Evolutionary conservation across 2,329 filamentous ascomycete species (phyloP).

Genomic region (Diplodia intermedia): DNA sequence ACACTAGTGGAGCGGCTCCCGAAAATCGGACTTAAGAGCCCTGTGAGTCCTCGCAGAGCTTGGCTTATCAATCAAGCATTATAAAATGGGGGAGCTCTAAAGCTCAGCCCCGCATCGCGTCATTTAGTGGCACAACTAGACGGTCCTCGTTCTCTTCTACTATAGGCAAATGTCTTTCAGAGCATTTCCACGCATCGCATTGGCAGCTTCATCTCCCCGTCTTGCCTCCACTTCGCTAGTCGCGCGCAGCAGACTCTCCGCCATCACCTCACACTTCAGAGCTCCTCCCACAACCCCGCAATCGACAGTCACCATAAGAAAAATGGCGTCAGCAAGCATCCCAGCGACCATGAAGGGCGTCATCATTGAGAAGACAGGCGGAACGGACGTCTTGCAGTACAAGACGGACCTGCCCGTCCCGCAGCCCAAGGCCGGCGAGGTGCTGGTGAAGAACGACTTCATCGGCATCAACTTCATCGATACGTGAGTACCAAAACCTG

Average conservation of each 20-base stretch:
- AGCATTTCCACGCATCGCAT: constrained; percentile 14
- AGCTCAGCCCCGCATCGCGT: constrained; percentile 25
- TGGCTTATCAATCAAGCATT: constrained; percentile 21
- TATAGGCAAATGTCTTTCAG: constrained; percentile 16
- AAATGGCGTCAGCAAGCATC: constrained; percentile 57
- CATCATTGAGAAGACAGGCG: constrained; percentile 74
- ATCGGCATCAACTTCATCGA: constrained; percentile 90
- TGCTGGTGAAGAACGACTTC: constrained; percentile 82
- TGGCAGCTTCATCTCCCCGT: constrained; percentile 9
- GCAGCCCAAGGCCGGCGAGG: constrained; percentile 68
- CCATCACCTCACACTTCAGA: constrained; percentile 18
- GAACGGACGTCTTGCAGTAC: constrained; percentile 73
- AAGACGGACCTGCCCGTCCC: constrained; percentile 76
- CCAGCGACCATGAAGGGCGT: constrained; percentile 77
- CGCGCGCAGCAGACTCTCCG: constrained; percentile 15
- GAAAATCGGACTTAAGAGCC: constrained; percentile 18
- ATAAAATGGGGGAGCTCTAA: background rate
- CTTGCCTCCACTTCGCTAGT: background rate
- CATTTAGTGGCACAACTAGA: constrained; percentile 6
- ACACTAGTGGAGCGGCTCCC: background rate
- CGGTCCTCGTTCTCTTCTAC: background rate
- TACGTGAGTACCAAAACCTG: constrained; percentile 59
- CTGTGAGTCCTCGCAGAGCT: too few relatives aligned
- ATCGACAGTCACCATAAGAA: background rate
- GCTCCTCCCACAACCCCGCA: constrained; percentile 4